Base-by-base conservation (phyloP, 495 filamentous ascomycete species). In the Parmelia sp. region DNA sequence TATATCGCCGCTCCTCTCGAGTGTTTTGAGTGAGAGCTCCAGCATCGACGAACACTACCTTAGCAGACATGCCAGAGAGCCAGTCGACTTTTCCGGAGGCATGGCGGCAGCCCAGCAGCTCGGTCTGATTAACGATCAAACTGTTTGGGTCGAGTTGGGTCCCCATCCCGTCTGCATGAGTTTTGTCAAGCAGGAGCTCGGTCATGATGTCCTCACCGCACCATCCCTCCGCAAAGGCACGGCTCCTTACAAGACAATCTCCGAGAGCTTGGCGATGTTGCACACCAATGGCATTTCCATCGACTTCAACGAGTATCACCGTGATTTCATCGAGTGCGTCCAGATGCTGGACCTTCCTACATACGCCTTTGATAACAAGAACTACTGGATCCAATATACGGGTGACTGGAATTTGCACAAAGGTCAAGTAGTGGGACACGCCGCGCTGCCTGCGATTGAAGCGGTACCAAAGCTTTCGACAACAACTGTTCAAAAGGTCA, bases 381-480 rank as follows among this genome's bases (percentile, higher is more conserved):
- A 84, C 61, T 89, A 88, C 73, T 90, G 88, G 88, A 79, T 89
- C 35, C 76, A 84, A 57, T 89, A 89, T 72, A 77, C 76, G 4
- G 80, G 83, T 45, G 68, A 76, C 45, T 80, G 75, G 74, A 74
- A 58, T 17, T 62, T 80, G 37, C 65, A 65, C 17, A 79, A 79
- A 63, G 77, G 76, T 15, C 49, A 65, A 57, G 21, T 61, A 14
- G 14, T 37, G 42, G 57, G 45, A 25, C 67, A 70, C 49, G 62
- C 66, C 11, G 62, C 67, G 1, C 59, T 69, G 17, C 58, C 61
- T 23, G 69, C 64, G 15, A 53, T 55, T 11, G 51, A 62, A 36
- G 55, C 62, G 31, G 65, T 63, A 35, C 49, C 67, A 14, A 65
- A 65, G 27, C 35, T 71, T 15, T 67, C 69, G 27, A 70, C 67